Percentiles rank a stretch among this genome's conserved stretches.
Conservation (phyloP, 1,284 basidiomycete species). For the Fomitopsis schrenkii region DNA sequence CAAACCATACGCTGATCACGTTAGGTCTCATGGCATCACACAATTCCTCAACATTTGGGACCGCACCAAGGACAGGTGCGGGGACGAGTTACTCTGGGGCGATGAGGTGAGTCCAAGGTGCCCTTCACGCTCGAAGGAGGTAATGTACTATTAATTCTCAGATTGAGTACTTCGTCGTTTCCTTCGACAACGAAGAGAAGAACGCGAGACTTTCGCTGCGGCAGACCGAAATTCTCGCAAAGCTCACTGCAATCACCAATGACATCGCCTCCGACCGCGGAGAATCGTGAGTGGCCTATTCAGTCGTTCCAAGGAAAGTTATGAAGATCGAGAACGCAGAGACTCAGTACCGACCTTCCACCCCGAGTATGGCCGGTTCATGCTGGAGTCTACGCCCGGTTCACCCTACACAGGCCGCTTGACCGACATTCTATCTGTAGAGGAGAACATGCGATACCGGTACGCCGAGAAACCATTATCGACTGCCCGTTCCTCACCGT, state of each 20-base stretch:
- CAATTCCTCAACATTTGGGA: constrained; percentile 96
- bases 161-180: constrained; percentile 97
- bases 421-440: constrained; percentile 84
- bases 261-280: constrained; percentile 62
- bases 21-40: constrained; percentile 89
- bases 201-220: constrained; percentile 88
- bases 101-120: constrained; percentile 71
- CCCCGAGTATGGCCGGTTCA: constrained; percentile 97
- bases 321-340: constrained; percentile 34
- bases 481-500: background rate
- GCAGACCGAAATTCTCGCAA: constrained; percentile 90
- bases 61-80: constrained; percentile 85
- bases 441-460: constrained; percentile 78
- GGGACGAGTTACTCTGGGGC: constrained; percentile 96
- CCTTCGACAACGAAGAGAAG: constrained; percentile 76
- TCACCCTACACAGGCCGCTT: constrained; percentile 89
- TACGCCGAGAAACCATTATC: background rate
- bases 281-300: constrained; percentile 43
- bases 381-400: constrained; percentile 98
- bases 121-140: background rate
- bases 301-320: background rate
- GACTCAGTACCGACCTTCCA: constrained; percentile 89
- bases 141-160: constrained; percentile 26
- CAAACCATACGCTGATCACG: constrained; percentile 85
- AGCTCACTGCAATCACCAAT: constrained; percentile 68